phyloP scores from a whole-genome alignment of 2,329 filamentous ascomycete genomes.

The Hortaea werneckii region DNA sequence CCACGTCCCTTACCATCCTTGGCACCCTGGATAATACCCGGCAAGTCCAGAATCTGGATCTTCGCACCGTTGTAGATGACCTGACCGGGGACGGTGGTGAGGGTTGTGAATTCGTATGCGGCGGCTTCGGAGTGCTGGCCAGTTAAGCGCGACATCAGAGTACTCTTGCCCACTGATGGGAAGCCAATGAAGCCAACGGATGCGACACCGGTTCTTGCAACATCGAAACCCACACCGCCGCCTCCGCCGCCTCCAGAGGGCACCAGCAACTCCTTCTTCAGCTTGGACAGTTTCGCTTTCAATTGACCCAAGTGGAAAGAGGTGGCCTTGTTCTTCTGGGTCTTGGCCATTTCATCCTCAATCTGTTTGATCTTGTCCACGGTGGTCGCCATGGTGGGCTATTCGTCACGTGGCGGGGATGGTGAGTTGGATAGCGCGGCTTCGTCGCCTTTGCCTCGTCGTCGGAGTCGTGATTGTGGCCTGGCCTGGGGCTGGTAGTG shows the following conservation, averaged over 20 bases:
- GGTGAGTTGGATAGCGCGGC: neutral
- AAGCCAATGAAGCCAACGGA: conserved; percentile 98
- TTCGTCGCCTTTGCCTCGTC: neutral
- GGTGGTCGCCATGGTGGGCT: conserved; percentile 72
- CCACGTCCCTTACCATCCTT: conserved; percentile 97
- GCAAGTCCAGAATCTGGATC: conserved; percentile 95
- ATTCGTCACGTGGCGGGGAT: neutral
- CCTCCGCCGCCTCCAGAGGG: conserved; percentile 71
- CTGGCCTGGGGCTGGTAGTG: too few species aligned
- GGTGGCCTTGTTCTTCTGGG: conserved; percentile 79
- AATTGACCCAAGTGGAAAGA: conserved; percentile 54
- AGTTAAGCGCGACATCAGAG: conserved; percentile 86
- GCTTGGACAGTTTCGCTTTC: conserved; percentile 95
- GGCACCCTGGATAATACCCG: conserved; percentile 96
- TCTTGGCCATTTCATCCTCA: conserved; percentile 94
- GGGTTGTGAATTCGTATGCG: conserved; percentile 96
- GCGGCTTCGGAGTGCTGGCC: conserved; percentile 96
- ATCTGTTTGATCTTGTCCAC: conserved; percentile 99
- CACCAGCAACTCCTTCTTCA: conserved; percentile 90
- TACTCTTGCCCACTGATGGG: conserved; percentile 96
- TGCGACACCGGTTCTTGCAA: conserved; percentile 92
- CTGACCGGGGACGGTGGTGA: conserved; percentile 94
- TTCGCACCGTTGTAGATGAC: conserved; percentile 94
- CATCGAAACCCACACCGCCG: conserved; percentile 87
- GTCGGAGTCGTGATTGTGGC: too few species aligned